Conservation (phyloP, 306 rosid species). For the Vigna unguiculata region DNA sequence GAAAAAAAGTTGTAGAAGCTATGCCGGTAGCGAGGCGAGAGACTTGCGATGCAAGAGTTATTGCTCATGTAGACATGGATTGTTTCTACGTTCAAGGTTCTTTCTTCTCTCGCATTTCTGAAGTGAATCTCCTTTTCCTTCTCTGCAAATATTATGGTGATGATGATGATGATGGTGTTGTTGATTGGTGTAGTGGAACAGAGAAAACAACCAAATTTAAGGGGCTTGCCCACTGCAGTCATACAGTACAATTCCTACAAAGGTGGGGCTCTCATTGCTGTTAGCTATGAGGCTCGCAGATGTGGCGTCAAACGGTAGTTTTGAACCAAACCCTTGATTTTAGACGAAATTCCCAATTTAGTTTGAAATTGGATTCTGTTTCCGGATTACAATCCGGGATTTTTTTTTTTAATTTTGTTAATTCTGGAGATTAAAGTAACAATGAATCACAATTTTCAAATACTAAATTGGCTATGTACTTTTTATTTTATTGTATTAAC, state of each 20-base stretch:
- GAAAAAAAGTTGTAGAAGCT: slow-evolving; percentile 43
- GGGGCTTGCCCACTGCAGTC: slow-evolving; percentile 89
- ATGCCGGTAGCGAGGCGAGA: slow-evolving; percentile 92
- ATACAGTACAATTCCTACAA: slow-evolving; percentile 90
- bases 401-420: neutral
- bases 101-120: neutral
- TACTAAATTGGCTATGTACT: neutral
- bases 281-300: slow-evolving; percentile 91
- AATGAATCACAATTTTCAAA: neutral
- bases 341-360: neutral
- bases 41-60: slow-evolving; percentile 75
- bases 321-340: neutral
- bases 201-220: slow-evolving; percentile 77
- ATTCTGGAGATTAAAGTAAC: neutral
- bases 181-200: slow-evolving; percentile 72
- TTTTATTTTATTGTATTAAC: neutral
- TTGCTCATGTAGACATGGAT: slow-evolving; percentile 94
- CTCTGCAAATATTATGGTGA: neutral
- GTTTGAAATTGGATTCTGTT: neutral
- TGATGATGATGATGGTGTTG: neutral
- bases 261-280: slow-evolving; percentile 95
- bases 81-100: slow-evolving; percentile 90
- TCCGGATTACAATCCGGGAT: neutral
- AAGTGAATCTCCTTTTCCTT: neutral
- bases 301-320: slow-evolving; percentile 84